These are phyloP conservation scores for Nannochloris sp. DNA, from an alignment of 139 green algal species.

Conservation along the genomic window DNA sequence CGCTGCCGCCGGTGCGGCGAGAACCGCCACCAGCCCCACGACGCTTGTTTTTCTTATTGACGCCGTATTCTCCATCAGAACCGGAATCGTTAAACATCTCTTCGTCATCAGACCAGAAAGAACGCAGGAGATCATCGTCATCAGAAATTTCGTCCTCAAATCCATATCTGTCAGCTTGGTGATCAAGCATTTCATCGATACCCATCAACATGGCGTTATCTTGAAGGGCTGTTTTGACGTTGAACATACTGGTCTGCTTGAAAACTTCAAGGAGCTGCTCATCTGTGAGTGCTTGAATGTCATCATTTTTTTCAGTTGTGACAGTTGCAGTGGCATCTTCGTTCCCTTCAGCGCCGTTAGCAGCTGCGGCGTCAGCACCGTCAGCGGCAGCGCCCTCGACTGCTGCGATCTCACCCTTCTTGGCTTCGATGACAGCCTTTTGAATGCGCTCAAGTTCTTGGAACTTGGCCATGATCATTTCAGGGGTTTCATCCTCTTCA, in stretches of 20 bases:
- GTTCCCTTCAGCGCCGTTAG: background rate
- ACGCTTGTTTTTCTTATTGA: background rate
- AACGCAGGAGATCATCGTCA: conserved; percentile 43
- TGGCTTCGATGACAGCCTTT: background rate
- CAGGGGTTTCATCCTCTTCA: conserved; percentile 88
- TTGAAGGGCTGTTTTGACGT: conserved; percentile 52
- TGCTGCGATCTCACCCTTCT: background rate
- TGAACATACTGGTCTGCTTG: conserved; percentile 82
- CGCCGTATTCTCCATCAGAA: background rate
- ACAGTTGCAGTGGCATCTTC: background rate
- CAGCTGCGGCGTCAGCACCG: background rate
- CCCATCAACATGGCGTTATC: conserved; percentile 56
- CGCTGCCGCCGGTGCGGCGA: background rate
- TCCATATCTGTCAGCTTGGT: conserved; percentile 13
- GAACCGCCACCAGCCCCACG: background rate
- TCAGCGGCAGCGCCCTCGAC: background rate
- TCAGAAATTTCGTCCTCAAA: conserved; percentile 31
- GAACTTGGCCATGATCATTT: conserved; percentile 96
- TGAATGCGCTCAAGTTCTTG: conserved; percentile 74
- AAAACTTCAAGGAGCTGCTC: conserved; percentile 76
- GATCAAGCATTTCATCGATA: conserved; percentile 13
- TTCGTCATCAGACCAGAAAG: conserved; percentile 59
- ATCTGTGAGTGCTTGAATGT: conserved; percentile 32
- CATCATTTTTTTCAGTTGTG: background rate
- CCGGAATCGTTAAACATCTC: background rate